Conservation (phyloP, 192 early-diverging fungal genomes). For the Chytriomyces sp. region DNA sequence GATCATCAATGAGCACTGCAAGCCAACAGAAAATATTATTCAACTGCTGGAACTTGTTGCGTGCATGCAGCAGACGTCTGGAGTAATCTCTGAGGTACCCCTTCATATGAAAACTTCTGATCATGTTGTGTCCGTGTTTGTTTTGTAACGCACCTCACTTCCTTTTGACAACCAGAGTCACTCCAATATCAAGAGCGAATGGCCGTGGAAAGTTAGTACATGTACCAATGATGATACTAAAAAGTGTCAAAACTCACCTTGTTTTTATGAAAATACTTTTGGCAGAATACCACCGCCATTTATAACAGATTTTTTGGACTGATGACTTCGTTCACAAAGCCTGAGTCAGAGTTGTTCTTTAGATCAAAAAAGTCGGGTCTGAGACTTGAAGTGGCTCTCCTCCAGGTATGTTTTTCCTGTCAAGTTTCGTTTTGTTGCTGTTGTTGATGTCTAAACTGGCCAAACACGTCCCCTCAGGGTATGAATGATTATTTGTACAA, state of each 20-base stretch:
- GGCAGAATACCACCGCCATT: not conserved
- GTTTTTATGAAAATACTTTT: not conserved
- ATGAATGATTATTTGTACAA: slow-evolving; percentile 24
- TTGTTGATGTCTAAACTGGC: not conserved
- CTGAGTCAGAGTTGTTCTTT: not conserved
- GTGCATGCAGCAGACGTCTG: not conserved
- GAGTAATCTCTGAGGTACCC: not conserved
- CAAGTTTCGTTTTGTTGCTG: not conserved
- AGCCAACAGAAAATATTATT: not conserved
- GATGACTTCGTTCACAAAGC: not conserved
- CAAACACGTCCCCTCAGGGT: not conserved
- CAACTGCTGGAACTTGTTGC: not conserved
- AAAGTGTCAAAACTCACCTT: not conserved
- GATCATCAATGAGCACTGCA: not conserved
- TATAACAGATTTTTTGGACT: slow-evolving; percentile 10
- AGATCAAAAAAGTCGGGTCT: not conserved
- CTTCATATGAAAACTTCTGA: not conserved
- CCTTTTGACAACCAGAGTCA: not conserved
- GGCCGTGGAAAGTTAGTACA: slow-evolving; percentile 6
- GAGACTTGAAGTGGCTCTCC: not conserved
- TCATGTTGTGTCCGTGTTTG: not conserved
- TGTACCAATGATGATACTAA: not conserved
- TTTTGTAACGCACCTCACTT: too few species aligned
- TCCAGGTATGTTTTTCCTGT: not conserved
- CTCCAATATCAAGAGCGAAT: slow-evolving; percentile 14